These are phyloP conservation scores for Digitaria exilis DNA, from an alignment of 202 grass and related monocot genomes.

Conservation along the genomic window DNA sequence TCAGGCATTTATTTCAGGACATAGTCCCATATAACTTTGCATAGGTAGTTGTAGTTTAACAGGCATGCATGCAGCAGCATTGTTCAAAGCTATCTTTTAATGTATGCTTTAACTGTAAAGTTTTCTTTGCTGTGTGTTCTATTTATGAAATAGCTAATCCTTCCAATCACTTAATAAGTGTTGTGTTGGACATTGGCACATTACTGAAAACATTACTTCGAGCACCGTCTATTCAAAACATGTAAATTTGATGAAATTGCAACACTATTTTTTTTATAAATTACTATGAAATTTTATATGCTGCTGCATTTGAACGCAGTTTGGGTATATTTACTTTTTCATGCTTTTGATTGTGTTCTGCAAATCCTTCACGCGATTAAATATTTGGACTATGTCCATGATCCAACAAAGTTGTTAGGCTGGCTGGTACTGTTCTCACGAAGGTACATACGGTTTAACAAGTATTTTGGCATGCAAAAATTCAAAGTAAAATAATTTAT, in stretches of 20 bases:
- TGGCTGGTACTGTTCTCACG: too few species aligned
- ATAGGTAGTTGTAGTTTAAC: too few species aligned
- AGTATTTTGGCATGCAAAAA: background rate
- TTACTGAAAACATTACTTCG: too few species aligned
- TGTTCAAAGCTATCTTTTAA: too few species aligned
- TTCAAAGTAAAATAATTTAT: background rate
- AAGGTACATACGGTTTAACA: too few species aligned
- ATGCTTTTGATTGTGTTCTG: background rate
- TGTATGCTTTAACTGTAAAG: background rate
- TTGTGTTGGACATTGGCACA: background rate
- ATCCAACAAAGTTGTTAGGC: slow-evolving; percentile 19
- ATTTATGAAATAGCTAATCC: background rate
- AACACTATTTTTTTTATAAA: background rate
- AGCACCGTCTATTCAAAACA: background rate
- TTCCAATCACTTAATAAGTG: background rate
- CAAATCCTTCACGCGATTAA: background rate
- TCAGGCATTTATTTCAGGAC: too few species aligned
- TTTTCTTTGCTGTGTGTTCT: background rate
- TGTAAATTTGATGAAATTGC: background rate
- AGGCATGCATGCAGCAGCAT: too few species aligned
- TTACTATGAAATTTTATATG: background rate
- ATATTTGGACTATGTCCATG: background rate
- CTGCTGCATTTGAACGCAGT: background rate
- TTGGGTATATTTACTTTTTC: background rate
- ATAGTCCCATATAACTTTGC: too few species aligned